Base-by-base conservation (phyloP, 805 yeast species). In the Tetrapisispora phaffii region DNA sequence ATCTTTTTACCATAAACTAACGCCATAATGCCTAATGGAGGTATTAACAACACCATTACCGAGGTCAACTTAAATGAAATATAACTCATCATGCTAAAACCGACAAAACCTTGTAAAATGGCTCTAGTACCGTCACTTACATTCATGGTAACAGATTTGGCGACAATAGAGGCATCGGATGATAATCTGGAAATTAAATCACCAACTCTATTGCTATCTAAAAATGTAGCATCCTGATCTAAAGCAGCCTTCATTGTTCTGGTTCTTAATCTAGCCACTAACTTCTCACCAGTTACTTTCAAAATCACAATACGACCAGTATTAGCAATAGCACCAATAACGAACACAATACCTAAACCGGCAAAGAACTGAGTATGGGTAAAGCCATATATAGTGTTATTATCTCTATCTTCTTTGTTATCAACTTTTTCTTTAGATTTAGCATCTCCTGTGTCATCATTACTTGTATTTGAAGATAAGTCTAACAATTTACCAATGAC, bases 111-210 rank as follows among this genome's bases (percentile, higher is more conserved):
- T 55, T 87, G 79, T 19, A 90, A 77, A 1, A 80, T 62, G 0
- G 97, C 80, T 47, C 97, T 70, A 32, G 88, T 73, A n/a, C 97
- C 97, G 60, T 90, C 97, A 46, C 93, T 82, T 21, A 90, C 73
- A 60, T 90, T 89, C 53, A 84, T 90, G 29, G 96, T 86, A 17
- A 90, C 77, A 0, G 96, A 79, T 56, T 82, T 78, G 7, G 96
- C 76, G 13, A 90, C 94, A 37, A 90, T 79, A 26, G 88, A 86
- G 1, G 96, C 84, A 61, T 90, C 97, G 35, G 85, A 82, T 4
- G 93, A 83, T 40, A 90, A 68, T 49, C 97, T 72, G 5, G 96
- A 86, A 37, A 90, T 87, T 56, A 90, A 70, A 60, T 90, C 97
- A 34, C 97, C 97, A 9, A 88, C 87, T 50, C 89, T 78, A 47